A percentile compares a stretch with the other conserved stretches of the same genome.
Evolutionary conservation across 176 grass and related monocot genomes (phyloP).

Genomic region (Rhynchospora tenuis): DNA sequence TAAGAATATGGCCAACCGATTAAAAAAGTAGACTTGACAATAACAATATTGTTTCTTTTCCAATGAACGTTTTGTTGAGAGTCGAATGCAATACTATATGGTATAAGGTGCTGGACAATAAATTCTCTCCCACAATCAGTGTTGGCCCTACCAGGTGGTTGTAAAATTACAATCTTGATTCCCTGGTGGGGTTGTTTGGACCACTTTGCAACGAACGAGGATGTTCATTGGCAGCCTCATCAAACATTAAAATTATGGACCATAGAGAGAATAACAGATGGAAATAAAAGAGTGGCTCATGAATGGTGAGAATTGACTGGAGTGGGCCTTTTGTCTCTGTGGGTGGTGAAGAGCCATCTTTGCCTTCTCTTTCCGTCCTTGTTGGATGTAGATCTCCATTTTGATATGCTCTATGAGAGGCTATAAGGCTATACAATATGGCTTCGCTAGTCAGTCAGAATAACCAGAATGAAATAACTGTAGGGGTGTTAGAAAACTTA

Average conservation of each 20-base stretch:
- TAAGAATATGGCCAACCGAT: neutral
- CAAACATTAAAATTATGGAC: neutral
- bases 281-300: neutral
- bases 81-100: neutral
- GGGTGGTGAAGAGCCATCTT: neutral
- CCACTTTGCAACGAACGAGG: neutral
- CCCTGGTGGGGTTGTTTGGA: neutral
- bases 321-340: neutral
- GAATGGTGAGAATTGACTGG: neutral
- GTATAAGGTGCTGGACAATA: neutral
- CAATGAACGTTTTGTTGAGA: neutral
- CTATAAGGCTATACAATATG: neutral
- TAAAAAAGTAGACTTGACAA: neutral
- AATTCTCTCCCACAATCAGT: neutral
- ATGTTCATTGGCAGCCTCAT: slow-evolving; percentile 2
- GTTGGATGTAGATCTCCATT: neutral
- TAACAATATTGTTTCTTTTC: neutral
- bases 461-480: neutral
- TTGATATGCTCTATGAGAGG: neutral
- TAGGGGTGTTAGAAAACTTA: neutral
- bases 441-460: neutral
- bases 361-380: neutral
- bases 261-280: neutral
- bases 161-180: slow-evolving; percentile 7
- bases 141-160: neutral